These are phyloP conservation scores for Paramecium caudatum DNA, from an alignment of 73 alveolate genomes.

Conservation along the genomic window DNA sequence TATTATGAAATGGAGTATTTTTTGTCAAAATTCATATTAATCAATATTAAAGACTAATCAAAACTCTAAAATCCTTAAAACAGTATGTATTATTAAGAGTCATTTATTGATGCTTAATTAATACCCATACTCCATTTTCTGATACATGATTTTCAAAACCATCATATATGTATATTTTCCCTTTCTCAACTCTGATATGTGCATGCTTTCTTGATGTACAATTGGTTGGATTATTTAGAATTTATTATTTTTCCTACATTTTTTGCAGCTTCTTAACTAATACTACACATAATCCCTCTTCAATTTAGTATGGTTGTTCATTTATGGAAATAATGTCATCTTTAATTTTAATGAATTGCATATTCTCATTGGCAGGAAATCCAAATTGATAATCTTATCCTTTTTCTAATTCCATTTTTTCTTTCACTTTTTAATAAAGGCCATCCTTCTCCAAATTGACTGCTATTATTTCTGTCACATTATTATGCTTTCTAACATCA, in stretches of 20 bases:
- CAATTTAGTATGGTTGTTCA: neutral
- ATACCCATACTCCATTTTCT: constrained; percentile 21
- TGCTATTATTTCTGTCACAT: neutral
- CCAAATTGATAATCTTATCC: neutral
- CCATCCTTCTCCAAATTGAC: constrained; percentile 1
- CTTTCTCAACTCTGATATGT: neutral
- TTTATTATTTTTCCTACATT: neutral
- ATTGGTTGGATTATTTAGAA: neutral
- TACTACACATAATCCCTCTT: neutral
- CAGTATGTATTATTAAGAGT: neutral
- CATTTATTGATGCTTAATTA: neutral
- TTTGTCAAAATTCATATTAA: neutral
- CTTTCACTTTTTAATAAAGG: neutral
- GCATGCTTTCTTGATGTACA: constrained; percentile 49
- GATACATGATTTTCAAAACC: neutral
- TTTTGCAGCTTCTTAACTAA: neutral
- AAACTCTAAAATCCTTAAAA: constrained; percentile 7
- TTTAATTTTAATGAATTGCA: neutral
- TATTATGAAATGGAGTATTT: neutral
- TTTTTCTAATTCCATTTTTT: neutral
- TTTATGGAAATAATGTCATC: neutral
- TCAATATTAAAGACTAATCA: neutral
- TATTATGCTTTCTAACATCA: neutral
- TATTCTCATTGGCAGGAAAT: neutral
- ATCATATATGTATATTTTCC: neutral